Conservation (phyloP, 352 stramenopile genomes). For the Discostella stelligera region DNA sequence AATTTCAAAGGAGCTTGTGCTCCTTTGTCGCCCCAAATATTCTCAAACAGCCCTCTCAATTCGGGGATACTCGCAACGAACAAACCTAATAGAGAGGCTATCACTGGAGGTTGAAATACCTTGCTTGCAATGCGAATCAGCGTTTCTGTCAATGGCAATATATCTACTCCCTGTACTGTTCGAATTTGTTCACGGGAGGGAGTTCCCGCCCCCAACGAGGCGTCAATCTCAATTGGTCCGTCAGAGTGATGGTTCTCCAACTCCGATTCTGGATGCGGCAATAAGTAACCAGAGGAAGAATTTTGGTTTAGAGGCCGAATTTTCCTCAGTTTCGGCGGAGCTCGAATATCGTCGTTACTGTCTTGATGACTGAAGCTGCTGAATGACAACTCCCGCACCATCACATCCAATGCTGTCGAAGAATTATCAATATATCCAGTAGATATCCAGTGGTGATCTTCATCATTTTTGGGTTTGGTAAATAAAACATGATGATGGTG, state of each 20-base stretch:
- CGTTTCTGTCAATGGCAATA: conserved; percentile 35
- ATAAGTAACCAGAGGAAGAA: background rate
- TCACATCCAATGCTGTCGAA: conserved; percentile 15
- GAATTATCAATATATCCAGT: conserved; percentile 21
- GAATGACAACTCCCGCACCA: conserved; percentile 31
- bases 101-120: conserved; percentile 58
- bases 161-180: conserved; percentile 27
- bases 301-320: background rate
- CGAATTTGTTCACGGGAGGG: conserved; percentile 25
- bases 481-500: conserved; percentile 14
- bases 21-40: conserved; percentile 58
- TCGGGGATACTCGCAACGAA: conserved; percentile 62
- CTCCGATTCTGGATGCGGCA: background rate
- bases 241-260: background rate
- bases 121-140: conserved; percentile 30
- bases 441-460: conserved; percentile 1
- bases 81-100: conserved; percentile 65
- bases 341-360: background rate
- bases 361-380: conserved; percentile 13
- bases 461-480: conserved; percentile 3
- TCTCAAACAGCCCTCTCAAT: conserved; percentile 70
- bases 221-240: background rate
- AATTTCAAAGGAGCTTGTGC: conserved; percentile 72
- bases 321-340: background rate
- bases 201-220: background rate